Evolutionary conservation across 331 rosid genomes (phyloP).

Genomic region (Pyrus hybrid): DNA sequence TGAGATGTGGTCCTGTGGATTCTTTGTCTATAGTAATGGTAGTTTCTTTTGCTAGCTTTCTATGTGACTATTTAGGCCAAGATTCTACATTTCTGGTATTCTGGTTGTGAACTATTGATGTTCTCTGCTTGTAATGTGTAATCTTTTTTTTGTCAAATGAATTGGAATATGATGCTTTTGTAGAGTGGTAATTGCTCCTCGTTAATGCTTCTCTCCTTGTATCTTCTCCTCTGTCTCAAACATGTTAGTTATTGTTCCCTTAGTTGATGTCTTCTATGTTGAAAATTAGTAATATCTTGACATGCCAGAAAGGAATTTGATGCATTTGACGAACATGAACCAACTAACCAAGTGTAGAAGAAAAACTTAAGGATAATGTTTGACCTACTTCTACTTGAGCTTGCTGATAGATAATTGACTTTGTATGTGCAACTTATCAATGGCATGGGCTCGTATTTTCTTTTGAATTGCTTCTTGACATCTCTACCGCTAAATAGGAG

Average conservation of each 20-base stretch:
- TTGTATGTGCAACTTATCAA: no score
- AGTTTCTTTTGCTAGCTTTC: background rate
- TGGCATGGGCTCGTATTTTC: background rate
- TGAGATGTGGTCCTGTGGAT: background rate
- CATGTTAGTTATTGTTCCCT: background rate
- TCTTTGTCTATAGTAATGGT: background rate
- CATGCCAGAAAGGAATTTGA: background rate
- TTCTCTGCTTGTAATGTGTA: background rate
- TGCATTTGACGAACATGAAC: background rate
- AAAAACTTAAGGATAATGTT: background rate
- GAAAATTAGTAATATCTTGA: background rate
- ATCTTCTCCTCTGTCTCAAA: background rate
- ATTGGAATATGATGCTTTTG: background rate
- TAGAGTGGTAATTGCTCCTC: background rate
- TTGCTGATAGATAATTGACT: background rate
- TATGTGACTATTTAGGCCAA: background rate
- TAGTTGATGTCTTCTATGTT: background rate
- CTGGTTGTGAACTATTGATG: background rate
- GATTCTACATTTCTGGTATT: background rate
- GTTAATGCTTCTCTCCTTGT: background rate
- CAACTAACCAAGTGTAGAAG: background rate
- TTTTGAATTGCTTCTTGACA: background rate
- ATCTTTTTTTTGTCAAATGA: background rate
- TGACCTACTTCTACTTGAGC: background rate
- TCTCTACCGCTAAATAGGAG: background rate